phyloP scores from a whole-genome alignment of 139 green algal genomes.

The Axilococcus clingmanii region DNA sequence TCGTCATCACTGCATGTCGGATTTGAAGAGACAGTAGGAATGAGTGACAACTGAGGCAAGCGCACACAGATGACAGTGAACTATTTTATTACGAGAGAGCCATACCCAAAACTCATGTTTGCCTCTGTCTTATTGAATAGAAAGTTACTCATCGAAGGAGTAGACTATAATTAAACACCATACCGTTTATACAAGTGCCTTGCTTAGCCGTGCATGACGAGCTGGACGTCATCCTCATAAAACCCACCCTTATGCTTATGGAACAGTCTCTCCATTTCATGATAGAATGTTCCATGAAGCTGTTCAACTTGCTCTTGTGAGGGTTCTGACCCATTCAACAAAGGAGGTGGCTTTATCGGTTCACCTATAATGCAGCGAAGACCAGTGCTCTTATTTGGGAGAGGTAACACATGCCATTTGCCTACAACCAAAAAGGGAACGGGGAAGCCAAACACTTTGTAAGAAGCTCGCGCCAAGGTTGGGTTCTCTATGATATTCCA shows the following conservation, averaged over 20 bases:
- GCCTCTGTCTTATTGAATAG: no score
- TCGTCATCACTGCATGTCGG: no score
- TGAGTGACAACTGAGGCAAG: no score
- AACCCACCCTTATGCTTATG: conserved; percentile 32
- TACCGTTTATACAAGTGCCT: no score
- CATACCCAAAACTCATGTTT: no score
- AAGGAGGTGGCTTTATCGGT: conserved; percentile 37
- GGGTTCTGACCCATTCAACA: conserved; percentile 1
- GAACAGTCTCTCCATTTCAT: conserved; percentile 33
- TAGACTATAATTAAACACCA: no score
- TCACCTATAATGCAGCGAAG: conserved; percentile 57
- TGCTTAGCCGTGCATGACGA: no score
- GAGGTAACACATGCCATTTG: conserved; percentile 47
- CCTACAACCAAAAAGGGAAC: conserved; percentile 62
- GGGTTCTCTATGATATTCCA: conserved; percentile 46
- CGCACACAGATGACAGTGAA: no score
- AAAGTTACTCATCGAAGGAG: no score
- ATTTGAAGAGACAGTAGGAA: no score
- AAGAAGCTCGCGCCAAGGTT: conserved; percentile 52
- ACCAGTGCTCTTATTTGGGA: conserved; percentile 40
- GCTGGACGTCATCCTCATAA: conserved; percentile 38
- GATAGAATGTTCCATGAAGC: conserved; percentile 51
- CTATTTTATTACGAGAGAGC: no score
- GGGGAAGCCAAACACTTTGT: conserved; percentile 58
- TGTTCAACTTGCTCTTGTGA: conserved; percentile 31